These are phyloP conservation scores for Fusarium citri DNA, from an alignment of 2,329 filamentous ascomycete species.

Conservation along the genomic window DNA sequence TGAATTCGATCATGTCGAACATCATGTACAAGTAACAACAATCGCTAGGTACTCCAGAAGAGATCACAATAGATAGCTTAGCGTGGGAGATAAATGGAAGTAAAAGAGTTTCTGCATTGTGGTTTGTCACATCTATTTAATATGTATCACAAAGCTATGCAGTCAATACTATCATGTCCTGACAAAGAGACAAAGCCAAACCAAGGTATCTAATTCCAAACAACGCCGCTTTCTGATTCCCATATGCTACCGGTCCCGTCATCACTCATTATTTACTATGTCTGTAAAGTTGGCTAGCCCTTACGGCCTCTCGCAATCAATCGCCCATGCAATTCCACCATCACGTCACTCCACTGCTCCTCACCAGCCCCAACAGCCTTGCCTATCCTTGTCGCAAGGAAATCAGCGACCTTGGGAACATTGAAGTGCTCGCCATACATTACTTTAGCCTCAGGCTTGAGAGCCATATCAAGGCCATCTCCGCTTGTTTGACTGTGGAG, in stretches of 20 bases:
- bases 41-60: background rate
- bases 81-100: background rate
- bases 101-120: background rate
- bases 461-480: conserved; percentile 65
- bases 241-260: conserved; percentile 38
- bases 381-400: conserved; percentile 67
- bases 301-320: conserved; percentile 68
- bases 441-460: conserved; percentile 68
- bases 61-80: background rate
- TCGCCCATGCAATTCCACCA: conserved; percentile 66
- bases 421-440: conserved; percentile 85
- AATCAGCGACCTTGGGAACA: conserved; percentile 79
- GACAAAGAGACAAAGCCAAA: conserved; percentile 29
- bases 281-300: conserved; percentile 40
- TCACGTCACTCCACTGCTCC: conserved; percentile 64
- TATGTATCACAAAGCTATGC: conserved; percentile 16
- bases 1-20: background rate
- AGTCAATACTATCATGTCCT: conserved; percentile 9
- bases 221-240: conserved; percentile 38
- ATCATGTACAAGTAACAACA: background rate
- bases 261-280: conserved; percentile 45
- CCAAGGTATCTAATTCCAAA: conserved; percentile 41
- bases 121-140: conserved; percentile 9
- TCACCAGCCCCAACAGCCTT: conserved; percentile 51
- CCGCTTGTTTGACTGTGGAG: conserved; percentile 61